These are phyloP conservation scores for Inga oerstediana DNA, from an alignment of 306 rosid genomes.

Conservation along the genomic window DNA sequence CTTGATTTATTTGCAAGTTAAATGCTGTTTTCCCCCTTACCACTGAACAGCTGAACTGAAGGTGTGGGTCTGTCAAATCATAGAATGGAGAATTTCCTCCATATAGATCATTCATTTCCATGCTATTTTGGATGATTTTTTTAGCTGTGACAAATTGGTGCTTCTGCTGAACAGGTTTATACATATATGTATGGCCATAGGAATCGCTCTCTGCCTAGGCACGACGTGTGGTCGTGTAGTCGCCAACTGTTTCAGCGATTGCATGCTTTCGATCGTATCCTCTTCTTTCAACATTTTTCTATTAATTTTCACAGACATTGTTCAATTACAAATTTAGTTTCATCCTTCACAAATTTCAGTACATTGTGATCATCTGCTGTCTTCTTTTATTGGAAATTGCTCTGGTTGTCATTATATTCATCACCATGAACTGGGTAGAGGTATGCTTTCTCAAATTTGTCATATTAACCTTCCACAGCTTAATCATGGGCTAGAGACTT, in stretches of 20 bases:
- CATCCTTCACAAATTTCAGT: constrained; percentile 48
- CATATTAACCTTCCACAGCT: too few species aligned
- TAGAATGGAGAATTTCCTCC: not conserved
- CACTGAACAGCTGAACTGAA: not conserved
- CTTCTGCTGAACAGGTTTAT: constrained; percentile 53
- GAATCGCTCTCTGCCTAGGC: constrained; percentile 58
- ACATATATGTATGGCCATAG: constrained; percentile 48
- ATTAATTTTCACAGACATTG: not conserved
- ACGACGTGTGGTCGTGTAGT: constrained; percentile 42
- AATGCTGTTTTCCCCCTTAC: not conserved
- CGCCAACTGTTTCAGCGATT: constrained; percentile 39
- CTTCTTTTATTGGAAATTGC: constrained; percentile 45
- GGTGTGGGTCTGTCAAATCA: not conserved
- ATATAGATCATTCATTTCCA: not conserved
- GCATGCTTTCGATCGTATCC: constrained; percentile 51
- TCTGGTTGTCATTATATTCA: constrained; percentile 34
- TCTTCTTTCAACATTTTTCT: constrained; percentile 16
- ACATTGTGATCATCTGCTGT: constrained; percentile 34
- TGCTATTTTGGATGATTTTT: not conserved
- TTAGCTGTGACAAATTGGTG: not conserved
- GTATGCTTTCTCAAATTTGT: constrained; percentile 39
- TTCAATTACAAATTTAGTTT: constrained; percentile 2
- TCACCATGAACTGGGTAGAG: constrained; percentile 46
- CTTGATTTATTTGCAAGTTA: not conserved
- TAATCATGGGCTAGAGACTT: not conserved